Base-by-base conservation (phyloP, 1,139 yeast genomes). In the Suhomyces kunorum region DNA sequence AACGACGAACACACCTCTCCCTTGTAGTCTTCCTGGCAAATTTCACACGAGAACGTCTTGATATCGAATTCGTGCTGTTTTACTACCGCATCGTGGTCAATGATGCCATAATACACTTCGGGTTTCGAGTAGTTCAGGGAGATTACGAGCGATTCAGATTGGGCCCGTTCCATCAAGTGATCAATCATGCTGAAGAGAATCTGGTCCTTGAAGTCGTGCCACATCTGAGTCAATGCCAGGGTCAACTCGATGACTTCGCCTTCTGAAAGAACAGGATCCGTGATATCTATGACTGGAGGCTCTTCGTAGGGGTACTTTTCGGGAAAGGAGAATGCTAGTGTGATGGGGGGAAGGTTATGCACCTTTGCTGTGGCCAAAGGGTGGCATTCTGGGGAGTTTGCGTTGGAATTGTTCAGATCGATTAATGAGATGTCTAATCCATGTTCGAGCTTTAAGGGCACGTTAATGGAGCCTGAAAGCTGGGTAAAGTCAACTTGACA, bases 21-120 rank as follows among this genome's bases (percentile, higher is more conserved):
- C 46, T 74, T 76, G 39, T 62, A 62, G 29, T 65, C 70, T 26
- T 66, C 71, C 50, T 80, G 81, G 50, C 89, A 83, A 2, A 83
- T 81, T 14, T 75, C 78, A 54, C 89, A 83, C 2, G 62, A 52
- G 49, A 71, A 80, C 2, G 82, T 68, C 23, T 58, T 55, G 9
- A 48, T 41, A 5, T 68, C 50, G 49, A 78, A 76, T 13, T 63
- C 61, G 1, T 55, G 47, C 15, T 53, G 45, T n/a, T 55, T 44
- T 1, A 60, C 59, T 5, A 44, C 22, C 5, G 43, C 31, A 44
- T 66, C 57, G 40, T 36, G 45, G 7, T 43, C 47, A 8, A 52
- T 25, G 8, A 58, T 29, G 5, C 28, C 17, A 8, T 57, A 47
- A 34, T 51, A 64, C 12, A 40, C 37, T 8, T 42, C 49, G 2